Percentiles rank a stretch among this genome's conserved stretches.
Conservation (phyloP, 192 early-diverging fungal genomes). For the Gonapodya prolifera region DNA sequence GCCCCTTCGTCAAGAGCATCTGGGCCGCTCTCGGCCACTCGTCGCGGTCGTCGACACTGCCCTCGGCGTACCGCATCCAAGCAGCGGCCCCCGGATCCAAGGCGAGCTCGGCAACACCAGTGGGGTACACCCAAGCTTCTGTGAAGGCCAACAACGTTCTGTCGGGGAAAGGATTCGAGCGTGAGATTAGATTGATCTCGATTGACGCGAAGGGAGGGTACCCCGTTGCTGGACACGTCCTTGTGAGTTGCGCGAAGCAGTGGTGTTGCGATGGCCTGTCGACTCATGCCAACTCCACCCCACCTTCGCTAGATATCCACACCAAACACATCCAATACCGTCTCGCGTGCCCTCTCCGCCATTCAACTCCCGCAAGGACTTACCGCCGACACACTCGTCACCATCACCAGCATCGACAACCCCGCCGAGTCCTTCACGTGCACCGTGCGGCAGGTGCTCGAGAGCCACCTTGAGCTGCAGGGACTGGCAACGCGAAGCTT, state of each 20-base stretch:
- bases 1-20: background rate
- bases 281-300: no score
- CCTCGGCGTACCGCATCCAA: background rate
- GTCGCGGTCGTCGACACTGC: background rate
- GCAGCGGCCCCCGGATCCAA: background rate
- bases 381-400: background rate
- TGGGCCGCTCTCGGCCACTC: background rate
- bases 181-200: background rate
- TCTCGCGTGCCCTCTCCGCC: background rate
- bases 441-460: background rate
- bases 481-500: slow-evolving; percentile 4
- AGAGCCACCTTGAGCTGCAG: background rate
- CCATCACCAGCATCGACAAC: background rate
- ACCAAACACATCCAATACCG: background rate
- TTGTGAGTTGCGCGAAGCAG: background rate
- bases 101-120: background rate
- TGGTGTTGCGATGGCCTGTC: no score
- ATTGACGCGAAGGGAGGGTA: background rate
- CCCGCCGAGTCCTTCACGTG: background rate
- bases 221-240: slow-evolving; percentile 3
- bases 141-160: background rate
- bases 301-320: background rate
- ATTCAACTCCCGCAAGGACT: background rate
- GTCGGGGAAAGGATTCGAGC: background rate
- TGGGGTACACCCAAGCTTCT: background rate